These are phyloP conservation scores for Albifimbria verrucaria DNA, from an alignment of 2,329 filamentous ascomycete genomes.

Conservation along the genomic window DNA sequence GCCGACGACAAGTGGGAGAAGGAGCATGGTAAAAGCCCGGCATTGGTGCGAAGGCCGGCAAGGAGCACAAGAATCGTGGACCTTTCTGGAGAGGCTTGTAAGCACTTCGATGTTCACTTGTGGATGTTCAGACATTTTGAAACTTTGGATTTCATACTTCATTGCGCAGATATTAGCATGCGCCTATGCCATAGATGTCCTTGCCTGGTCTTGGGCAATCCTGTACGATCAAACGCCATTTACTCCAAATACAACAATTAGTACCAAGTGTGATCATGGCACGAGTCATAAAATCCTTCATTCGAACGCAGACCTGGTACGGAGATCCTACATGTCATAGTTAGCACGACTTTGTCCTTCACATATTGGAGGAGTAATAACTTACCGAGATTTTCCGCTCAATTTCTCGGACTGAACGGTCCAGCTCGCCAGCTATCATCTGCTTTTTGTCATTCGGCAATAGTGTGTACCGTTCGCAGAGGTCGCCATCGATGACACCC, in stretches of 20 bases:
- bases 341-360: conserved; percentile 17
- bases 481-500: conserved; percentile 92
- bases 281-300: conserved; percentile 10
- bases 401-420: conserved; percentile 86
- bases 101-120: conserved; percentile 7
- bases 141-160: conserved; percentile 26
- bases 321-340: conserved; percentile 44
- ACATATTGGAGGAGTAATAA: conserved; percentile 6
- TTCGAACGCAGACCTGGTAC: conserved; percentile 58
- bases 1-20: conserved; percentile 76
- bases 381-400: conserved; percentile 85
- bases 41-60: conserved; percentile 21
- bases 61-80: conserved; percentile 24
- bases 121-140: conserved; percentile 9
- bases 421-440: conserved; percentile 90
- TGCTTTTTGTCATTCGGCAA: conserved; percentile 86
- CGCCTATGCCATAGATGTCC: background rate
- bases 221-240: conserved; percentile 18
- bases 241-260: background rate
- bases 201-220: background rate
- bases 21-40: conserved; percentile 49
- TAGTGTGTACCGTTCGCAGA: conserved; percentile 87
- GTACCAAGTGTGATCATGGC: conserved; percentile 12
- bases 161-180: conserved; percentile 9
- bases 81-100: conserved; percentile 29